Evolutionary conservation across 2,329 filamentous ascomycete species (phyloP).

Genomic region (Exserohilum rostratum): DNA sequence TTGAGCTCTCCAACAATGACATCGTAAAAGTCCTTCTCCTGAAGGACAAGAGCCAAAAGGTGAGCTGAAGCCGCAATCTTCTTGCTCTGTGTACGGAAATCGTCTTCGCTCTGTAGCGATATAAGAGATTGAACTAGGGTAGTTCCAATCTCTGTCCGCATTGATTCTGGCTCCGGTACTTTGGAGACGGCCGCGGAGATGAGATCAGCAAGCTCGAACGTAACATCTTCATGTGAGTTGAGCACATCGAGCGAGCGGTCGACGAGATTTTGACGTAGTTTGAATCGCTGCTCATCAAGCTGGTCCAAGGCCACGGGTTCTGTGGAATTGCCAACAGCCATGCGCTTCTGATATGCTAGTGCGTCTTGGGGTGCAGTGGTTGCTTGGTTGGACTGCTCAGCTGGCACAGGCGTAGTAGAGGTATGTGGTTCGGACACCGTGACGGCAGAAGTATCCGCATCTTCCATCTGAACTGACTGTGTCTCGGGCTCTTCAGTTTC

Average conservation of each 20-base stretch:
- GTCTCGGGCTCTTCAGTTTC: slow-evolving; percentile 37
- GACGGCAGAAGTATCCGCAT: slow-evolving; percentile 28
- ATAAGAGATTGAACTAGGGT: slow-evolving; percentile 85
- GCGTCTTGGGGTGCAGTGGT: slow-evolving; percentile 26
- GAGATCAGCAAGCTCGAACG: slow-evolving; percentile 88
- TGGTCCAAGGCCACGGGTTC: slow-evolving; percentile 72
- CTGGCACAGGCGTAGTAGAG: slow-evolving; percentile 25
- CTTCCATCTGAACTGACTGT: slow-evolving; percentile 51
- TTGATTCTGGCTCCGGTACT: slow-evolving; percentile 63
- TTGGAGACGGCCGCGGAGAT: slow-evolving; percentile 74
- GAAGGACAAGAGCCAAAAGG: slow-evolving; percentile 83
- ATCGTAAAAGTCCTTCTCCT: slow-evolving; percentile 80
- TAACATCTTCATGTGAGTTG: slow-evolving; percentile 83
- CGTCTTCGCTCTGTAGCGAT: slow-evolving; percentile 64
- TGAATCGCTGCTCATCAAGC: slow-evolving; percentile 74
- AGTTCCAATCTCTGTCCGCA: slow-evolving; percentile 76
- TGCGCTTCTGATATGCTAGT: slow-evolving; percentile 43
- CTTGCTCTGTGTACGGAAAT: slow-evolving; percentile 61
- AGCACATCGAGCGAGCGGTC: slow-evolving; percentile 91
- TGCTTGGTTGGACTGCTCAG: slow-evolving; percentile 21
- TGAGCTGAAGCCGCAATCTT: slow-evolving; percentile 93
- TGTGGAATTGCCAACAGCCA: slow-evolving; percentile 39
- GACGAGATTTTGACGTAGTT: slow-evolving; percentile 78
- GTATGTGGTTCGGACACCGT: slow-evolving; percentile 18
- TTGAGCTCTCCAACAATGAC: slow-evolving; percentile 76